These are phyloP conservation scores for Teunomyces tritomae DNA, from an alignment of 805 yeast species.

Conservation along the genomic window DNA sequence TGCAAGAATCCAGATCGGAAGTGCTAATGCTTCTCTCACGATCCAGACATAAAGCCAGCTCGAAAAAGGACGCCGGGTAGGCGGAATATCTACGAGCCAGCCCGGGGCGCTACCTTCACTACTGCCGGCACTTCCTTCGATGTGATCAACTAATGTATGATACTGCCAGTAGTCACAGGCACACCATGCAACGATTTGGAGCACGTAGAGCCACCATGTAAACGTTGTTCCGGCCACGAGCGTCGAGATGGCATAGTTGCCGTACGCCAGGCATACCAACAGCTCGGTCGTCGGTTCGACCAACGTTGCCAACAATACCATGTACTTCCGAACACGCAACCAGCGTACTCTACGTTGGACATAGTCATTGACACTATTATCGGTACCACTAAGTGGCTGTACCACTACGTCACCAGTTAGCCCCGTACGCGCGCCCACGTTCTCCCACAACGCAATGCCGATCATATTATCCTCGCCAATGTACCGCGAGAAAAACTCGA, in stretches of 20 bases:
- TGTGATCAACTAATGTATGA: conserved; percentile 36
- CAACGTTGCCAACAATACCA: conserved; percentile 82
- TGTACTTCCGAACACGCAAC: conserved; percentile 82
- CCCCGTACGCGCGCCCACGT: conserved; percentile 64
- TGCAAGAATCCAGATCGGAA: conserved; percentile 82
- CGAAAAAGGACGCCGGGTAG: conserved; percentile 13
- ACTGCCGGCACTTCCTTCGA: conserved; percentile 7
- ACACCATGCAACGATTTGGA: conserved; percentile 65
- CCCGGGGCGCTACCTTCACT: conserved; percentile 8
- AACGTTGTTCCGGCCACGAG: conserved; percentile 37
- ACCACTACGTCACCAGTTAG: conserved; percentile 75
- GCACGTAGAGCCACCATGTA: conserved; percentile 35
- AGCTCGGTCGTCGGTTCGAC: conserved; percentile 87
- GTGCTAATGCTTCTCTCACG: conserved; percentile 67
- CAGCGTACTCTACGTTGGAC: conserved; percentile 72
- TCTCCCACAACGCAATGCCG: conserved; percentile 78
- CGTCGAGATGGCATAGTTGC: conserved; percentile 55
- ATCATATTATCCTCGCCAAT: conserved; percentile 95
- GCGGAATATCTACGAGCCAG: conserved; percentile 14
- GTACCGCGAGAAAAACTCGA: conserved; percentile 70
- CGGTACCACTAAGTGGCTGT: conserved; percentile 58
- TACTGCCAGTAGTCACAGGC: conserved; percentile 61
- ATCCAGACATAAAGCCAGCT: conserved; percentile 52
- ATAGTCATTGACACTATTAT: conserved; percentile 51
- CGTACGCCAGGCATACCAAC: conserved; percentile 62